Evolutionary conservation across 192 early-diverging fungal species (phyloP), one percentile per base, ranked within the genome.

Genomic region (Coemansia sp.): DNA sequence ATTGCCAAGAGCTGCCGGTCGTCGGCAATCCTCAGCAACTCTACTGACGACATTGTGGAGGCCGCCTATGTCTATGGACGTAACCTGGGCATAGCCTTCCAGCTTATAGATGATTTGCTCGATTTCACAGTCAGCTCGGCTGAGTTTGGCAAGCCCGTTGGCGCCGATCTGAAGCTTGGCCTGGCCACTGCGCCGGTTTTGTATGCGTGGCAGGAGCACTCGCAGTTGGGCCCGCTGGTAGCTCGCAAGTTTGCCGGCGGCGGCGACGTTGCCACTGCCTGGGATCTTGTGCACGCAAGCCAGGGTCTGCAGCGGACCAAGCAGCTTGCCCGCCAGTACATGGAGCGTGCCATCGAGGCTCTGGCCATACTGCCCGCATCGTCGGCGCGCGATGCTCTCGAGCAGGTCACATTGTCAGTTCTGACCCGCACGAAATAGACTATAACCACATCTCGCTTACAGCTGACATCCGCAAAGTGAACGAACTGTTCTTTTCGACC

Each of bases 111-210:
- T 69, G 95, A 98, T 58, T 79, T 96, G 81, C 79, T 93, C 4
- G 92, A 94, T 50, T 98, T 98, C 69, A 86, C 87, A 0, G 83
- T 82, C 8, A 75, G 82, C 13, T 78, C 86, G 3, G 79, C 85
- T 25, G 81, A 88, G 40, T 68, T 96, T 51, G 95, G 93, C 22
- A 98, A 98, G 70, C 93, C 93, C 19, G 88, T 83, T 4, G 90
- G 91, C 30, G 92, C 93, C 1, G 93, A 94, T 51, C 67, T 95
- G 30, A 85, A 90, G 55, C 77, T 95, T 2, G 92, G 95, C 3
- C 68, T 98, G 39, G 95, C 93, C 0, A 94, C 93, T 8, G 93
- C 93, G 0, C 95, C 95, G 0, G 90, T 98, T 0, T 71, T 98
- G 30, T 98, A 86, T 69, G 93, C 95, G 5, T 90, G 89, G 74